Evolutionary conservation across 2,329 filamentous ascomycete species (phyloP), one percentile per base, ranked within the genome.

Genomic region (Thielaviopsis euricoi): DNA sequence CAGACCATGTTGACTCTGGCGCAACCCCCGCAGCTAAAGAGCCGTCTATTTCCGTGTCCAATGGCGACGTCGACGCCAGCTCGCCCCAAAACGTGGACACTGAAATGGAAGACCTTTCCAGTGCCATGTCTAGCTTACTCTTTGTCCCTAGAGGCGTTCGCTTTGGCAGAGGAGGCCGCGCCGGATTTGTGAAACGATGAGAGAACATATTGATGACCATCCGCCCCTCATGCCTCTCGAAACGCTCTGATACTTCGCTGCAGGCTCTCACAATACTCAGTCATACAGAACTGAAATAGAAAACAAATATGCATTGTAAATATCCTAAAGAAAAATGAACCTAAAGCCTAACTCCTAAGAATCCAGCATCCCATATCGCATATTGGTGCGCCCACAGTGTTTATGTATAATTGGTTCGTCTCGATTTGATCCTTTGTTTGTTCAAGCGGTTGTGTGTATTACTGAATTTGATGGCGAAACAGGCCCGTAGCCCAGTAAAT

Each of bases 61-160:
- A 37, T 33, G 46, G 23, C 46, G 46, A 29, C 15, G n/a, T 21
- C 4, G 23, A 12, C 6, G 25, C 53, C 5, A 23, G 13, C 23
- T 21, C 22, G 6, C 37, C 59, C 2, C 25, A 62, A 37, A 63
- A 63, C 13, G 67, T 66, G 3, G 76, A 79, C 60, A 71, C 76
- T 19, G 74, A 78, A 17, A 83, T 87, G 76, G 79, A 83, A 51
- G 77, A 77, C 56, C 71, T 90, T 4, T 71, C 80, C 1, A 77
- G 76, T 7, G 80, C 83, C 58, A 86, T 90, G 83, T 86, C 85
- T 1, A 74, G 83, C 3, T 70, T 90, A 61, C 80, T 80, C 56
- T 87, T 90, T 64, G 76, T 89, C 6, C 86, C 86, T 19, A 74
- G 75, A 21, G 85, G 79, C 63, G 71, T 88, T 55, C 76, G 78